Percentiles rank a stretch among this genome's conserved stretches.
Conservation (phyloP, 2,329 filamentous ascomycete genomes). For the Pseudohalonectria lignicola region DNA sequence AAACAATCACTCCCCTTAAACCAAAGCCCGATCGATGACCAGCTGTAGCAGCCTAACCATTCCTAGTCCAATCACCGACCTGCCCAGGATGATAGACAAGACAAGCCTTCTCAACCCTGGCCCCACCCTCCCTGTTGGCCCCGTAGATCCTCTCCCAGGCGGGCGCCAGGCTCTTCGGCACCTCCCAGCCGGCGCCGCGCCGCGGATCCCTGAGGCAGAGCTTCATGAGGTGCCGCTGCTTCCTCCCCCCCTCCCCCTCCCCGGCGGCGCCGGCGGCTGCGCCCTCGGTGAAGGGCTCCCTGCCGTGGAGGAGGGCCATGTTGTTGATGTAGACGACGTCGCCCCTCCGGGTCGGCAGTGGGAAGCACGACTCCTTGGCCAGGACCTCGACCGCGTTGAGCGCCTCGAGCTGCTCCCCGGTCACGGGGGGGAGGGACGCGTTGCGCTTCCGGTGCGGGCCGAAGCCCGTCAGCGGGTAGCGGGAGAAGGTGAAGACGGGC, state of each 20-base stretch:
- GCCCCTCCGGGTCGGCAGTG: slow-evolving; percentile 34
- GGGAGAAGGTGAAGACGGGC: not conserved
- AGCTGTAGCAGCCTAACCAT: no score
- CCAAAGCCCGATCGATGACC: no score
- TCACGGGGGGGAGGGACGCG: slow-evolving; percentile 41
- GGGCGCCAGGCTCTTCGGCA: not conserved
- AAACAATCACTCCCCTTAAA: no score
- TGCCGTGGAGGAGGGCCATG: slow-evolving; percentile 38
- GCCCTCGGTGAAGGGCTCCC: slow-evolving; percentile 28
- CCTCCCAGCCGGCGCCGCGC: not conserved
- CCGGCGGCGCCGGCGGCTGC: not conserved
- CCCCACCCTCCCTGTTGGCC: not conserved
- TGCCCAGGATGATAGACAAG: not conserved
- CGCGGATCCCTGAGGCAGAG: not conserved
- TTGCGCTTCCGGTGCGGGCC: slow-evolving; percentile 19
- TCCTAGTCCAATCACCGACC: not conserved
- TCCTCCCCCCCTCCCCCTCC: not conserved
- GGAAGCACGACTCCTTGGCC: slow-evolving; percentile 30
- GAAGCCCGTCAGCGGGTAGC: not conserved
- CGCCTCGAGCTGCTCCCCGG: slow-evolving; percentile 38
- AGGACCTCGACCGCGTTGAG: slow-evolving; percentile 37
- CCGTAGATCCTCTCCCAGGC: not conserved
- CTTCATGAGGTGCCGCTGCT: slow-evolving; percentile 1
- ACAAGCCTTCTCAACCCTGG: not conserved
- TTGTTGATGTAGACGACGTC: slow-evolving; percentile 46